Evolutionary conservation across 345 rosid genomes (phyloP).

Genomic region (Syzygium aromaticum): DNA sequence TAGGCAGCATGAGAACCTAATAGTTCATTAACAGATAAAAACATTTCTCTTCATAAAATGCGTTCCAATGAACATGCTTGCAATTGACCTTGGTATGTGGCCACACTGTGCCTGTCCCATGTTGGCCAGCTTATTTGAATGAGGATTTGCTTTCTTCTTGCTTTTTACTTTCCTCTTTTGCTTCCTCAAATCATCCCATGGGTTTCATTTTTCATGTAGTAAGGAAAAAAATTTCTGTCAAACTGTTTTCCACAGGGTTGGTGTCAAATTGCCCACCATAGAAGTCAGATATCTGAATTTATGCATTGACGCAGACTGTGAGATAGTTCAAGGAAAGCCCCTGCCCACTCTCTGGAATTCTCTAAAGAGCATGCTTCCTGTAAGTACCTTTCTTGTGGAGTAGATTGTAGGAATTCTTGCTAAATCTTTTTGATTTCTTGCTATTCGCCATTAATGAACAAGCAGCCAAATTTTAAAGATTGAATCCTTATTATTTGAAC

Average conservation of each 20-base stretch:
- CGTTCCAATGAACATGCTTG: not conserved
- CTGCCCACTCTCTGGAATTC: conserved; percentile 79
- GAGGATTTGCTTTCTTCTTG: not conserved
- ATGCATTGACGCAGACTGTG: conserved; percentile 53
- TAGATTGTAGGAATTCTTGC: not conserved
- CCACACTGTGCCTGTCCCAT: not conserved
- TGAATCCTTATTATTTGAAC: not conserved
- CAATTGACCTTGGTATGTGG: not conserved
- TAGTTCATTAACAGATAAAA: not conserved
- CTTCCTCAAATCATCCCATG: not conserved
- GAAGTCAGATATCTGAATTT: conserved; percentile 57
- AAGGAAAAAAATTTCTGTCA: not conserved
- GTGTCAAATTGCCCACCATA: conserved; percentile 48
- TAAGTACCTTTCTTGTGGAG: conserved; percentile 18
- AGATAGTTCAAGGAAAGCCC: conserved; percentile 59
- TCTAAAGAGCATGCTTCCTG: conserved; percentile 26
- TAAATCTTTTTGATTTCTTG: not conserved
- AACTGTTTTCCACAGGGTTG: conserved; percentile 28
- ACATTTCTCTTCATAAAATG: not conserved
- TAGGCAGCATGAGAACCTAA: not conserved
- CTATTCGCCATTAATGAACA: not conserved
- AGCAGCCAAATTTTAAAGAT: not conserved
- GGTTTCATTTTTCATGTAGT: not conserved
- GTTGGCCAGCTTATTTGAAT: not conserved
- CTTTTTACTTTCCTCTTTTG: not conserved